Base-by-base conservation (phyloP, 495 filamentous ascomycete genomes). In the Chaetomidium leptoderma region DNA sequence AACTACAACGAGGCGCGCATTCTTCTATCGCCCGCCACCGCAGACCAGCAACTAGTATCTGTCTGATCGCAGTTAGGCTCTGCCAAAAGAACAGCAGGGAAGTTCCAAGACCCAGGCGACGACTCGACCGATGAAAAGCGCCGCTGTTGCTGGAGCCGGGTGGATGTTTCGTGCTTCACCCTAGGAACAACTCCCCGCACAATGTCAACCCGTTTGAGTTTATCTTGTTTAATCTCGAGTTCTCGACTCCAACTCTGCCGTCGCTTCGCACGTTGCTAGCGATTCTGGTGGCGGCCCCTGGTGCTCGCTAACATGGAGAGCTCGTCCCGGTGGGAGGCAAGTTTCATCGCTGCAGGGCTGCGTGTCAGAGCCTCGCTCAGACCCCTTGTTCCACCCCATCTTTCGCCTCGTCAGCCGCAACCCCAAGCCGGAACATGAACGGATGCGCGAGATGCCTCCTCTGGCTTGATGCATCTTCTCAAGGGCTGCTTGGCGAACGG, bases 311-410 rank as follows among this genome's bases (percentile, higher is more conserved):
- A 60, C 59, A 58, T 29, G n/a, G 33, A 3, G 16, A 21, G 19
- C 37, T 2, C 17, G 54, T 35, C 36, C n/a, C 37, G 43, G 14
- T n/a, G 17, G 37, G 44, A 23, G 42, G 19, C 33, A 54, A 14
- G 64, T 67, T 67, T 67, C 58, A 67, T 60, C 52, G 48, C 13
- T 45, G 33, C 56, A 48, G 64, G 59, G 64, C 57, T 48, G 6
- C 52, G 61, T 66, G 46, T 66, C 64, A 66, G 63, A 61, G 48
- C 49, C 30, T 56, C 35, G 54, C 60, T 63, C 56, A 53, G 57
- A 48, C 60, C 60, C 46, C 53, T 42, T 39, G 50, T 46, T n/a
- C 46, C 46, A 29, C 57, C 46, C 45, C 58, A 35, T 8, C 47
- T 44, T 35, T 46, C 46, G 50, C 37, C 42, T 35, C 52, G 29